These are phyloP conservation scores for Warburgia ugandensis DNA, from an alignment of 164 flowering plant genomes.

Conservation along the genomic window DNA sequence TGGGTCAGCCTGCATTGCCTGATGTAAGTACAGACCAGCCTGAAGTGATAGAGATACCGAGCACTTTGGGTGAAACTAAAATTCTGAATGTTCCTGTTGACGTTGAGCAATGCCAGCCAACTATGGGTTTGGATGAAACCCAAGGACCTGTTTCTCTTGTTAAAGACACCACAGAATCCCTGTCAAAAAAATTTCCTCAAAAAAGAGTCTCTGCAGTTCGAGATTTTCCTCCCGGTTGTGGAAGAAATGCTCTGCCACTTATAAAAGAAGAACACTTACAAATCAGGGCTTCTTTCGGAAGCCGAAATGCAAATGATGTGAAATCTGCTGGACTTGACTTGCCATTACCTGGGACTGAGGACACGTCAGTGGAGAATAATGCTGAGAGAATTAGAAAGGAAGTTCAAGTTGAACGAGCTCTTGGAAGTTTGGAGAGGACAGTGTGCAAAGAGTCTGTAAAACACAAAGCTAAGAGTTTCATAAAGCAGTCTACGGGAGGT, in stretches of 20 bases:
- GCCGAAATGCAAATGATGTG: no score
- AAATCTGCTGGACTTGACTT: neutral
- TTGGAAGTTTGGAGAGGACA: neutral
- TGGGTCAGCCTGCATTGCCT: neutral
- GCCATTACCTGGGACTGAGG: no score
- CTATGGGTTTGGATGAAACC: slow-evolving; percentile 3
- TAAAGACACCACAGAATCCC: neutral
- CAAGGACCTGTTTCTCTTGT: neutral
- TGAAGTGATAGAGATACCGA: neutral
- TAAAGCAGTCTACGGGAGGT: neutral
- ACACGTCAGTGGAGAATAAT: no score
- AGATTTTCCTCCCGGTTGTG: slow-evolving; percentile 30
- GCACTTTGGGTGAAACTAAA: slow-evolving; percentile 5
- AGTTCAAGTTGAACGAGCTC: neutral
- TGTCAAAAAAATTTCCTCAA: slow-evolving; percentile 27
- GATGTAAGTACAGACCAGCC: neutral
- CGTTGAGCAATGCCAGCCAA: neutral
- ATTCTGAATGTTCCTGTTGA: neutral
- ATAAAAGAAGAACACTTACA: slow-evolving; percentile 17
- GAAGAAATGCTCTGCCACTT: slow-evolving; percentile 26
- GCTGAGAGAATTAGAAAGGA: no score
- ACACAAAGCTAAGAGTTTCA: no score
- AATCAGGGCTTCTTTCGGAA: neutral
- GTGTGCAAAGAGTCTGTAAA: neutral
- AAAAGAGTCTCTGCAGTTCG: slow-evolving; percentile 29